These are phyloP conservation scores for Amesomyces nigricolor DNA, from an alignment of 2,329 filamentous ascomycete species.

Conservation along the genomic window DNA sequence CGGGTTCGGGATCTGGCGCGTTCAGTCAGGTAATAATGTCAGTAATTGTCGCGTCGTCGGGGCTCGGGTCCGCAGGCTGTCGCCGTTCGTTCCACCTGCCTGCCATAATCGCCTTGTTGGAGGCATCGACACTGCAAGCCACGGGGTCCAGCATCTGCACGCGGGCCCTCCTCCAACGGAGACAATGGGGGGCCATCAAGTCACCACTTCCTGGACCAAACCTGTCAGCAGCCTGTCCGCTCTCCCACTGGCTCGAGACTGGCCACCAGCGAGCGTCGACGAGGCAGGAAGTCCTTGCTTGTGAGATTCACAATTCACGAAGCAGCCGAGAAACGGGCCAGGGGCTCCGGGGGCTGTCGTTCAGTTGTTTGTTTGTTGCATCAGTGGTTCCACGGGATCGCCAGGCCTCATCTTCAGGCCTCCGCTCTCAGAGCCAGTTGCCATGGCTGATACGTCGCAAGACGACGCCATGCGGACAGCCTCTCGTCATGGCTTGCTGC, in stretches of 20 bases:
- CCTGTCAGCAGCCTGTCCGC: too few species aligned
- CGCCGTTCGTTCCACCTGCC: neutral
- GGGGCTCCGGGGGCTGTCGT: too few species aligned
- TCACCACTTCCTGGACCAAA: too few species aligned
- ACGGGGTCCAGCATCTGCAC: neutral
- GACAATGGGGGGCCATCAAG: too few species aligned
- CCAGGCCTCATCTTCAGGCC: slow-evolving; percentile 13
- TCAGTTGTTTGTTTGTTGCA: slow-evolving; percentile 16
- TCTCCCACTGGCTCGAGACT: too few species aligned
- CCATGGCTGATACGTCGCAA: neutral
- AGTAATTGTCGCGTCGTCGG: neutral
- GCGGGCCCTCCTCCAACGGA: too few species aligned
- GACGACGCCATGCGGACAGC: slow-evolving; percentile 1
- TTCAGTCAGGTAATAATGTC: neutral
- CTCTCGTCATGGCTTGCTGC: slow-evolving; percentile 13
- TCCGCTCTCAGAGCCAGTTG: neutral
- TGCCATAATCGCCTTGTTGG: slow-evolving; percentile 15
- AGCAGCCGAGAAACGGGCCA: too few species aligned
- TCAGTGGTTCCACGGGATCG: slow-evolving; percentile 1
- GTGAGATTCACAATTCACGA: too few species aligned
- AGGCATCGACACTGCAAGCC: slow-evolving; percentile 5
- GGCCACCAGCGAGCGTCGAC: too few species aligned
- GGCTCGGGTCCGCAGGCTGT: neutral
- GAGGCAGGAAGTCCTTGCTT: too few species aligned
- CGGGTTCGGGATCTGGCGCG: slow-evolving; percentile 1